A percentile compares a stretch with the other conserved stretches of the same genome.
Conservation (phyloP, 2,329 filamentous ascomycete species). For the Ophiostoma novo-ulmi region DNA sequence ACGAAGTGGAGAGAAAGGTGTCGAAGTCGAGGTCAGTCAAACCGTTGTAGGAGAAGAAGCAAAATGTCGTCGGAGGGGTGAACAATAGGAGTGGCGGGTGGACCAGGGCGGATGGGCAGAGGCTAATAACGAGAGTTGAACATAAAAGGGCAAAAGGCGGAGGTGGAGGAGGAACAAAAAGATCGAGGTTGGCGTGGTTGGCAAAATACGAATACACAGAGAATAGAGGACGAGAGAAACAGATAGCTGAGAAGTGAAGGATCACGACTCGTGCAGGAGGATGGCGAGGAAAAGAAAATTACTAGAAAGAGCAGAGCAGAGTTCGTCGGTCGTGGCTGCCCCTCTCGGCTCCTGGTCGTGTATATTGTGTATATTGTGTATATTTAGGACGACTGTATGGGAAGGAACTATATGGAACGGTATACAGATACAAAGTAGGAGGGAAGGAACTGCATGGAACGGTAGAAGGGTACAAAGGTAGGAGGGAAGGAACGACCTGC, state of each 20-base stretch:
- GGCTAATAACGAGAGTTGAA: slow-evolving; percentile 2
- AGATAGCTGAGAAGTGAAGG: not conserved
- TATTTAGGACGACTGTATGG: slow-evolving; percentile 12
- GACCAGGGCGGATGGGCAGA: slow-evolving; percentile 1
- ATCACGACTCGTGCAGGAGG: slow-evolving; percentile 13
- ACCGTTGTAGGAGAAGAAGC: not conserved
- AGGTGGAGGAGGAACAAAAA: not conserved
- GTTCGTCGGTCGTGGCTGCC: slow-evolving; percentile 20
- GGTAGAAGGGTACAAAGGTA: not conserved
- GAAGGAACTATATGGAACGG: not conserved
- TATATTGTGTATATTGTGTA: not conserved
- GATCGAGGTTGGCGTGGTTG: not conserved
- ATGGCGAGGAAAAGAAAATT: slow-evolving; percentile 2
- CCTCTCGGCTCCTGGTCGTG: slow-evolving; percentile 24
- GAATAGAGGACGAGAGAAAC: not conserved
- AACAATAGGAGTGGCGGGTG: slow-evolving; percentile 13
- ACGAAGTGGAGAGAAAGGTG: not conserved
- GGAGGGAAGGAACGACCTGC: slow-evolving; percentile 21
- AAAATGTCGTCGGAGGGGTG: slow-evolving; percentile 16
- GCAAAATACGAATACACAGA: not conserved
- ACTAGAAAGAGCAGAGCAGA: not conserved
- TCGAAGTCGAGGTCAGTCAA: not conserved
- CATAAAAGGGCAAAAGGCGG: not conserved
- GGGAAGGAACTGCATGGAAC: slow-evolving; percentile 15
- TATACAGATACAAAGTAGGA: not conserved